Percentiles rank a stretch among this genome's conserved stretches.
Evolutionary conservation across 2,329 filamentous ascomycete genomes (phyloP).

Genomic region (Alternaria infectoria): DNA sequence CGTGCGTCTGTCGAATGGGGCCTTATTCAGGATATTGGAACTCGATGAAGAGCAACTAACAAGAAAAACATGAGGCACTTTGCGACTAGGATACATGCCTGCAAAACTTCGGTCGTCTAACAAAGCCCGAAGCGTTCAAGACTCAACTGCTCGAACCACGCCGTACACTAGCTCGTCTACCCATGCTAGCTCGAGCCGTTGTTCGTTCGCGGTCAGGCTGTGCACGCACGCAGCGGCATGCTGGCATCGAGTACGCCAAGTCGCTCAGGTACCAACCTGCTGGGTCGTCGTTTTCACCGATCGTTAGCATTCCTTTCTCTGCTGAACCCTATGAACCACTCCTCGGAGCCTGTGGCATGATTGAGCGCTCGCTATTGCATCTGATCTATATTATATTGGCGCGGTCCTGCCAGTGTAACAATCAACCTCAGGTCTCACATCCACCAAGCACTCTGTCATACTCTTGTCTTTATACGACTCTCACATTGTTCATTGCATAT

Average conservation of each 20-base stretch:
- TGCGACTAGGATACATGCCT: not conserved
- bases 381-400: slow-evolving; percentile 14
- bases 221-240: slow-evolving; percentile 15
- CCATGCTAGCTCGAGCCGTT: slow-evolving; percentile 25
- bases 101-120: slow-evolving; percentile 6
- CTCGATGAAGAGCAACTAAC: not conserved
- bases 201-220: slow-evolving; percentile 18
- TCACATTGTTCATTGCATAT: not conserved
- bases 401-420: not conserved
- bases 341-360: slow-evolving; percentile 5
- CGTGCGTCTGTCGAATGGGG: not conserved
- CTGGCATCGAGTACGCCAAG: slow-evolving; percentile 13
- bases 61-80: not conserved
- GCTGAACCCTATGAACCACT: not conserved
- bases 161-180: slow-evolving; percentile 15
- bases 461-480: not conserved
- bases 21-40: not conserved
- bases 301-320: slow-evolving; percentile 16
- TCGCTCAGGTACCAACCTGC: slow-evolving; percentile 22
- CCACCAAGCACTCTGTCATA: not conserved
- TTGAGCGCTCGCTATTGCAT: slow-evolving; percentile 3
- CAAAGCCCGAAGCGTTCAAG: slow-evolving; percentile 14
- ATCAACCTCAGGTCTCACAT: slow-evolving; percentile 1
- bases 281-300: slow-evolving; percentile 21
- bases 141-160: slow-evolving; percentile 14